Evolutionary conservation across 768 basidiomycete species (phyloP).

Genomic region (Atractiella rhizophila): DNA sequence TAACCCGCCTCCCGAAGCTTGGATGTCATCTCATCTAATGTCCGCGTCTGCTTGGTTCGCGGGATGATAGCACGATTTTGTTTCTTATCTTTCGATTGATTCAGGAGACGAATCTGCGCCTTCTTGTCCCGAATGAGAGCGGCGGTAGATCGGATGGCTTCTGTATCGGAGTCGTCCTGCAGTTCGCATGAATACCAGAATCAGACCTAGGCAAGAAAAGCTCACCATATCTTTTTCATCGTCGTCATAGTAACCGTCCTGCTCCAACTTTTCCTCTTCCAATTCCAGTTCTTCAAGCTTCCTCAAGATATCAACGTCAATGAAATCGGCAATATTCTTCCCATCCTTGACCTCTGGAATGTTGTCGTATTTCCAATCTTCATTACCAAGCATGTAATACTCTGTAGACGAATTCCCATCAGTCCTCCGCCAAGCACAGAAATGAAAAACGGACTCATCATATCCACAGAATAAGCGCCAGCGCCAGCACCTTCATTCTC

Average conservation of each 20-base stretch:
- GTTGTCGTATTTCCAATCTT: constrained; percentile 81
- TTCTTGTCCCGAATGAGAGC: constrained; percentile 34
- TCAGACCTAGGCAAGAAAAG: constrained; percentile 14
- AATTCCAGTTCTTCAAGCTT: constrained; percentile 90
- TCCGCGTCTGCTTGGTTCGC: constrained; percentile 33
- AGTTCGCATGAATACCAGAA: neutral
- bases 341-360: constrained; percentile 99
- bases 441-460: constrained; percentile 40
- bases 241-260: constrained; percentile 79
- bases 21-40: constrained; percentile 41
- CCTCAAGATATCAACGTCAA: constrained; percentile 88
- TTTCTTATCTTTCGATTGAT: constrained; percentile 48
- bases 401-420: constrained; percentile 30
- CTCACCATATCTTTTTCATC: constrained; percentile 74
- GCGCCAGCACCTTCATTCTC: constrained; percentile 70
- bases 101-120: constrained; percentile 19
- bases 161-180: constrained; percentile 38
- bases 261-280: constrained; percentile 80
- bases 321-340: constrained; percentile 96
- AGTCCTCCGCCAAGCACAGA: no score
- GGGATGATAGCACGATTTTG: constrained; percentile 62
- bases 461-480: constrained; percentile 70
- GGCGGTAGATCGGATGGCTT: constrained; percentile 36
- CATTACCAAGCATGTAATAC: constrained; percentile 64
- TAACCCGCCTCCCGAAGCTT: constrained; percentile 68